Evolutionary conservation across 306 rosid species (phyloP).

Genomic region (Begonia peltatifolia): DNA sequence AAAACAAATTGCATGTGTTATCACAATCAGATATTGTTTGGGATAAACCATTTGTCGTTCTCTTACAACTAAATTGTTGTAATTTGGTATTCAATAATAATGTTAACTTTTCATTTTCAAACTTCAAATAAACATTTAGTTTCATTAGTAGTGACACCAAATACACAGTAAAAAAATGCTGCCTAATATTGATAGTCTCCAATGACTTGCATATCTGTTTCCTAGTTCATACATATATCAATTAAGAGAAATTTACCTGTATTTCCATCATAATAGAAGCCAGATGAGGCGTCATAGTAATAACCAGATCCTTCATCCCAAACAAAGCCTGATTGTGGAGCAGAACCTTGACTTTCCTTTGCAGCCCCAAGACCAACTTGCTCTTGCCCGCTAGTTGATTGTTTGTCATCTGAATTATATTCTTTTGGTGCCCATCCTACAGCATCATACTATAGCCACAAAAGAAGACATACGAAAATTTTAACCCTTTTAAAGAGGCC

Average conservation of each 20-base stretch:
- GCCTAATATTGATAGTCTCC: neutral
- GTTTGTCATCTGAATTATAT: conserved; percentile 79
- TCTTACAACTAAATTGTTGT: too few relatives aligned
- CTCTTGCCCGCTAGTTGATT: conserved; percentile 36
- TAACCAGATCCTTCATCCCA: conserved; percentile 99
- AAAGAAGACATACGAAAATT: neutral
- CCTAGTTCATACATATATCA: neutral
- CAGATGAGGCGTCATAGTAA: conserved; percentile 95
- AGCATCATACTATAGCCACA: conserved; percentile 62
- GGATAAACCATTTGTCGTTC: too few relatives aligned
- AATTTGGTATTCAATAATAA: too few relatives aligned
- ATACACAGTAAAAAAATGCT: conserved; percentile 6
- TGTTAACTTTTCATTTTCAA: too few relatives aligned
- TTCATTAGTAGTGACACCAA: too few relatives aligned
- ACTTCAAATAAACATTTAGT: too few relatives aligned
- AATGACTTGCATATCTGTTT: neutral
- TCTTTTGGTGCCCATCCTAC: conserved; percentile 99
- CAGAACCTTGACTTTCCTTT: conserved; percentile 31
- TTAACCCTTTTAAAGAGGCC: too few relatives aligned
- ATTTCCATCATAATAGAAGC: conserved; percentile 94
- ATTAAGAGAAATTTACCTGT: conserved; percentile 37
- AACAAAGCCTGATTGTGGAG: conserved; percentile 88
- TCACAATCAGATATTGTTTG: too few relatives aligned
- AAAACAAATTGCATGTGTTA: too few relatives aligned
- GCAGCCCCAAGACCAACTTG: conserved; percentile 36